These are phyloP conservation scores for Phlebiopsis gigantea DNA, from an alignment of 768 basidiomycete species.

Conservation along the genomic window DNA sequence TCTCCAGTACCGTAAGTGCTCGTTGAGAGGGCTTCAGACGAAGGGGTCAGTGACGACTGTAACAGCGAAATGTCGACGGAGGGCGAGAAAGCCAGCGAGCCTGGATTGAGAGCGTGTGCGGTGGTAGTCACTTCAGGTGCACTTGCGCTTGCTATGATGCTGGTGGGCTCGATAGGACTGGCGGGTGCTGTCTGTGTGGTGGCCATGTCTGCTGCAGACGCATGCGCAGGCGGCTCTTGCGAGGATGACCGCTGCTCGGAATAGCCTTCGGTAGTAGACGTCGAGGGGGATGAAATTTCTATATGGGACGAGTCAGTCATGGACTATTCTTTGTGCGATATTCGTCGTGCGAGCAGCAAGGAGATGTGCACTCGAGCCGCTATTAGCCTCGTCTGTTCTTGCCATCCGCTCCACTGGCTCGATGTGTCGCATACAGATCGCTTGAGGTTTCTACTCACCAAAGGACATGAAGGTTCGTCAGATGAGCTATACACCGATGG, in stretches of 20 bases:
- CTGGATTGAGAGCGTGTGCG: constrained; percentile 10
- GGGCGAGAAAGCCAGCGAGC: constrained; percentile 15
- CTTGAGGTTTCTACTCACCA: constrained; percentile 15
- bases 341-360: not conserved
- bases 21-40: not conserved
- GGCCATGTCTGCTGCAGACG: constrained; percentile 4
- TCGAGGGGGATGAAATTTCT: constrained; percentile 7
- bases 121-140: constrained; percentile 15
- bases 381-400: not conserved
- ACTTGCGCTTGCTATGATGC: constrained; percentile 15
- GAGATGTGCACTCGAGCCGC: not conserved
- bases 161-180: constrained; percentile 14
- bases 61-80: constrained; percentile 14
- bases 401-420: not conserved
- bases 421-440: not conserved
- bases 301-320: not conserved
- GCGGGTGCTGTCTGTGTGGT: constrained; percentile 13
- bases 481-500: constrained; percentile 1
- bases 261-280: not conserved
- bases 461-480: constrained; percentile 16
- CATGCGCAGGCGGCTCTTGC: not conserved
- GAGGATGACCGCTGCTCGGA: constrained; percentile 1
- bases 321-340: too few relatives aligned
- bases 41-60: constrained; percentile 8
- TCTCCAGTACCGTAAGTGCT: not conserved